phyloP scores from a whole-genome alignment of 768 basidiomycete species.

The Coprinellus micaceus region DNA sequence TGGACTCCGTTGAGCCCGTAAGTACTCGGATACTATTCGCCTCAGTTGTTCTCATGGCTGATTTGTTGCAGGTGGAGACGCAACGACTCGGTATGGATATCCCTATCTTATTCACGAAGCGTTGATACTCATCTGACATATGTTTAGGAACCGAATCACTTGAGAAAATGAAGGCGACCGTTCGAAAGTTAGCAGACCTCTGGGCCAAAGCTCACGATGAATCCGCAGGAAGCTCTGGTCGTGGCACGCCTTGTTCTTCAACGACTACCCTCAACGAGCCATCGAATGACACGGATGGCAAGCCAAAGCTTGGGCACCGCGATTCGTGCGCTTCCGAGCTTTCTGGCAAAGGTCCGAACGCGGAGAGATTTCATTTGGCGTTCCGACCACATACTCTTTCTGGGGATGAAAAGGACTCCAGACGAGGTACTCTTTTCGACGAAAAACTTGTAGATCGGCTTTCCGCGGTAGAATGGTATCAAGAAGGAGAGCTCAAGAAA shows the following conservation, averaged over 20 bases:
- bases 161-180: background rate
- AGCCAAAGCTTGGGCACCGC: background rate
- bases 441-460: background rate
- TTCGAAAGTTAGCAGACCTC: background rate
- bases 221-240: background rate
- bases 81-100: background rate
- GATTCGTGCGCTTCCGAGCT: background rate
- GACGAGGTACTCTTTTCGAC: background rate
- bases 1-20: background rate
- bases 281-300: background rate
- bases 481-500: background rate
- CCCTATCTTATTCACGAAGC: background rate
- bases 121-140: background rate
- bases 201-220: background rate
- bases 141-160: background rate
- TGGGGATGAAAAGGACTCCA: background rate
- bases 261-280: background rate
- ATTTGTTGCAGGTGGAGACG: too few relatives aligned
- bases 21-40: background rate
- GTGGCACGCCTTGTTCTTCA: background rate
- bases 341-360: background rate
- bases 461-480: background rate
- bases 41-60: background rate
- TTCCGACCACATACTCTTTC: background rate
- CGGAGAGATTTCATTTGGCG: background rate